A percentile compares a stretch with the other conserved stretches of the same genome.
phyloP scores from a whole-genome alignment of 139 green algal genomes.

The Gonium pectorale region DNA sequence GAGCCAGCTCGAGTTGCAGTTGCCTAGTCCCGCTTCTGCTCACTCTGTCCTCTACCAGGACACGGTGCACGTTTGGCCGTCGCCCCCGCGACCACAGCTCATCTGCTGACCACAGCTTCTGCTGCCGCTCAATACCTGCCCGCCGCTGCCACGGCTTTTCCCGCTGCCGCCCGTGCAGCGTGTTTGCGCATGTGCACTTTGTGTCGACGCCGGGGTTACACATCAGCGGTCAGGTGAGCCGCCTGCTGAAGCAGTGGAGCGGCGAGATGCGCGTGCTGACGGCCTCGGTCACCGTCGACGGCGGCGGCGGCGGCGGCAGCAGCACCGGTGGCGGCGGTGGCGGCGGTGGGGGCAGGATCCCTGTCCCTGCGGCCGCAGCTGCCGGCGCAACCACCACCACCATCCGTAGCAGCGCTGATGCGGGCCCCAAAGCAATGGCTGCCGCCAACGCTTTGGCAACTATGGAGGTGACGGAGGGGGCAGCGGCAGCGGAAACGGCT shows the following conservation, averaged over 20 bases:
- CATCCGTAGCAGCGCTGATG: background rate
- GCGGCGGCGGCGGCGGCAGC: background rate
- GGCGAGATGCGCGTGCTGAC: background rate
- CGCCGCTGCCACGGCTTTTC: background rate
- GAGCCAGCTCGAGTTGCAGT: background rate
- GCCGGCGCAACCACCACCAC: background rate
- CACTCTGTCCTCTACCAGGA: background rate
- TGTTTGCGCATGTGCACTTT: background rate
- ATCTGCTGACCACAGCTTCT: background rate
- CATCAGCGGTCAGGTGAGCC: background rate
- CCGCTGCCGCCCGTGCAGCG: background rate
- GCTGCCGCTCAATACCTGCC: background rate
- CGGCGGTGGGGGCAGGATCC: background rate
- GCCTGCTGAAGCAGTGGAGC: background rate
- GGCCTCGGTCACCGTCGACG: background rate
- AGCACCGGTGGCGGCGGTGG: background rate
- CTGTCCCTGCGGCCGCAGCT: no score
- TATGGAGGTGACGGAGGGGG: no score
- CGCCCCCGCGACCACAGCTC: background rate
- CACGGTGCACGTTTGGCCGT: no score
- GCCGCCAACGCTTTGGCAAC: no score
- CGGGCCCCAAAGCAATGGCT: background rate
- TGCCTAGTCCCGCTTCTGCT: background rate
- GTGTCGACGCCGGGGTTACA: background rate
- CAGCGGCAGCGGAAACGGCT: no score